Evolutionary conservation across 2,329 filamentous ascomycete species (phyloP), one percentile per base, ranked within the genome.

Genomic region (Teratosphaeria epicoccoides): DNA sequence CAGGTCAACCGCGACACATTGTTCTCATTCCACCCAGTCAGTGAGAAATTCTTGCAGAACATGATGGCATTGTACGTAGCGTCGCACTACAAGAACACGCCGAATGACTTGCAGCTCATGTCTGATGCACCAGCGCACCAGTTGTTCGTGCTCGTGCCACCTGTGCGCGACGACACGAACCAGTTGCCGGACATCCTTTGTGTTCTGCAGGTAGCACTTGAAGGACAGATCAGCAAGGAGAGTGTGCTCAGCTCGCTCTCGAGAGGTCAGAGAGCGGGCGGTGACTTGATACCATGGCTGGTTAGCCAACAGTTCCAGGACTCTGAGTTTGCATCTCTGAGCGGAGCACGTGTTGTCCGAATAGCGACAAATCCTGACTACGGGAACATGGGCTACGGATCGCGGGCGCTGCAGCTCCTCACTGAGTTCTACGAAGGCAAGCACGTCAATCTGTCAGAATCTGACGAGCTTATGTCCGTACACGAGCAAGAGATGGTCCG

Each of bases 291-390:
- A 52, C 93, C 93, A 0, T 98, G 93, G 93, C 79, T 97, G 26
- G 87, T 98, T 56, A 95, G 88, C 67, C 90, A 97, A 67, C 93
- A 98, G 67, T 98, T 95, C 74, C 93, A 97, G 66, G 93, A 98
- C 62, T 88, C 95, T 59, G 89, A 96, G 59, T 98, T 98, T 66
- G 93, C 91, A 11, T 84, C 87, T 40, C 77, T 98, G 0, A 97
- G 91, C 12, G 94, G 93, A 51, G 93, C 91, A 28, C 82, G 93
- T 55, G 75, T 98, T 46, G 91, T 98, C 14, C 83, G 93, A 47
- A 97, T 98, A 63, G 93, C 94, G 20, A 96, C 93, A 0, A 95
- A 96, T 66, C 93, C 94, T 0, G 90, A 97, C 59, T 96, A 95
- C 61, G 77, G 85, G 49, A 81, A 79, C 46, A 95, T 94, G 88